Base-by-base conservation (phyloP, 2,329 filamentous ascomycete species). In the Beauveria scarabaeidicola region DNA sequence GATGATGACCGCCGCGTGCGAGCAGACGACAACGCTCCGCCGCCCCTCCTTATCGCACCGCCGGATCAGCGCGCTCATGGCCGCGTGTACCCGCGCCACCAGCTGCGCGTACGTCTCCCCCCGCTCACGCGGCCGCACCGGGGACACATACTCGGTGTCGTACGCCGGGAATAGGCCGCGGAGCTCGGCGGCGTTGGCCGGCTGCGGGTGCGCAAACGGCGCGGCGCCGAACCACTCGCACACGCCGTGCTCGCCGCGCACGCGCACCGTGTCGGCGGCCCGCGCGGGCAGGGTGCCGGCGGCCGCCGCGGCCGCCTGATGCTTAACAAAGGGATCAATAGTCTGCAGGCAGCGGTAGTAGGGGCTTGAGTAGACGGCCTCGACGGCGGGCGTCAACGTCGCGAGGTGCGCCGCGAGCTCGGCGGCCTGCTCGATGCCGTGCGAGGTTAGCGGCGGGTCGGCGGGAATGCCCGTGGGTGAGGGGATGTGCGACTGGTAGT, bases 181-280 rank as follows among this genome's bases (percentile, higher is more conserved):
- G 62, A 99, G 79, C 38, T 81, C 75, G 29, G 78, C 67, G 15
- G 86, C 75, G 3, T 82, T 74, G 3, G 91, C 90, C 2, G 93
- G 91, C 17, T 81, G 79, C 0, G 94, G 94, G 68, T 97, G 94
- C 58, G 89, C 81, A 73, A 96, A 97, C 61, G 85, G 85, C 17
- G 92, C 91, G 52, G 84, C 80, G 27, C 94, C 94, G 71, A 94
- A 97, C 88, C 94, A 97, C 77, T 99, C 94, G 62, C 90, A 87
- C 43, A 86, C 67, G 13, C 82, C 83, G 59, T 77, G 74, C 66
- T 87, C 84, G 52, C 78, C 80, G 40, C 81, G 77, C 62, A 86
- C 80, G 43, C 68, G 73, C 60, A 73, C 65, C 27, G 69, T 64
- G 46, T 66, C 63, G 63, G 61, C 60, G 51, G 54, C 64, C 44